These are phyloP conservation scores for Podila epicladia DNA, from an alignment of 192 early-diverging fungal genomes.

Conservation along the genomic window DNA sequence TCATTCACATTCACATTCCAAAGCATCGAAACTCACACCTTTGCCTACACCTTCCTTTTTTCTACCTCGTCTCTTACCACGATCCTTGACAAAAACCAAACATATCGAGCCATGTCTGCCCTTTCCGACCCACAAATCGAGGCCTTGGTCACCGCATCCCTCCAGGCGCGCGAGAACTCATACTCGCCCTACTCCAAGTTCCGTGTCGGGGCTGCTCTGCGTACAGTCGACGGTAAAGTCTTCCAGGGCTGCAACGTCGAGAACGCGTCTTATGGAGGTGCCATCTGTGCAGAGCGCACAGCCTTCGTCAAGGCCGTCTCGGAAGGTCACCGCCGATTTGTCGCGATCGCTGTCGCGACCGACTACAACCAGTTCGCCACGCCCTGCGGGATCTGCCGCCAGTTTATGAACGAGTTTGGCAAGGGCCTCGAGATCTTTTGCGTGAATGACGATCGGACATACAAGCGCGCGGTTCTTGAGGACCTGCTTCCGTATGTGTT, in stretches of 20 bases:
- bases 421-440: slow-evolving; percentile 40
- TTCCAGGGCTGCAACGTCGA: slow-evolving; percentile 86
- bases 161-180: slow-evolving; percentile 69
- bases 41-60: too few species aligned
- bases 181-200: slow-evolving; percentile 94
- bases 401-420: slow-evolving; percentile 50
- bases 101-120: slow-evolving; percentile 2
- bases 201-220: slow-evolving; percentile 86
- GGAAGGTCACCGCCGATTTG: slow-evolving; percentile 70
- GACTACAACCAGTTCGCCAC: slow-evolving; percentile 35
- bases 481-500: slow-evolving; percentile 23
- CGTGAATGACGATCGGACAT: slow-evolving; percentile 36
- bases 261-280: slow-evolving; percentile 85
- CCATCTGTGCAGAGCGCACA: slow-evolving; percentile 91
- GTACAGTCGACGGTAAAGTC: slow-evolving; percentile 68
- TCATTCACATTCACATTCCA: too few species aligned
- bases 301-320: slow-evolving; percentile 89
- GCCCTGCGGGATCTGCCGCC: slow-evolving; percentile 38
- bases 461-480: slow-evolving; percentile 26
- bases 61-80: too few species aligned
- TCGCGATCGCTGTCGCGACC: slow-evolving; percentile 54
- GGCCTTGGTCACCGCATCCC: slow-evolving; percentile 25
- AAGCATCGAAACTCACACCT: too few species aligned
- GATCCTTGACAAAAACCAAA: neutral
- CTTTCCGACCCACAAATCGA: slow-evolving; percentile 34